These are phyloP conservation scores for Penicillium macrosclerotiorum DNA, from an alignment of 495 filamentous ascomycete genomes.

Conservation along the genomic window DNA sequence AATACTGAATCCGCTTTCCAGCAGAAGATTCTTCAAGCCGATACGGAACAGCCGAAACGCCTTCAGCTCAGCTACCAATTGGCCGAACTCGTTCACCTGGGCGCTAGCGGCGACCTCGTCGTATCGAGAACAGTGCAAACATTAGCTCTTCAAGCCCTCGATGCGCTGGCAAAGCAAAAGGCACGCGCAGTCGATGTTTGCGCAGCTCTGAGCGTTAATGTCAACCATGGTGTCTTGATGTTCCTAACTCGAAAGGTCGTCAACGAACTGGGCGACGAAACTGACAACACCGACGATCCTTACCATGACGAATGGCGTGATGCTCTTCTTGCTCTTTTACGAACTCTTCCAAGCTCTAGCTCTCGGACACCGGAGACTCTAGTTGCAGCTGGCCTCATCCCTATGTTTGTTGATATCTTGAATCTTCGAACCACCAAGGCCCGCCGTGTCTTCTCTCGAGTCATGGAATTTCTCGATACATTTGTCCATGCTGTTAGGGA, in stretches of 20 bases:
- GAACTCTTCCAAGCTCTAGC: slow-evolving; percentile 67
- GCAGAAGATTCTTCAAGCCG: slow-evolving; percentile 80
- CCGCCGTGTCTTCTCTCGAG: slow-evolving; percentile 73
- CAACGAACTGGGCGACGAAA: slow-evolving; percentile 67
- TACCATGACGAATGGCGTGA: slow-evolving; percentile 86
- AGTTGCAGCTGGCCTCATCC: slow-evolving; percentile 81
- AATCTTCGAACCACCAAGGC: slow-evolving; percentile 79
- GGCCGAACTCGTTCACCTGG: slow-evolving; percentile 79
- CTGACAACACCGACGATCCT: slow-evolving; percentile 53
- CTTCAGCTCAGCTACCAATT: slow-evolving; percentile 91
- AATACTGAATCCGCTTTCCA: slow-evolving; percentile 75
- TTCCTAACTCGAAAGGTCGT: slow-evolving; percentile 89
- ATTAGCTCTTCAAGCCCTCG: slow-evolving; percentile 75
- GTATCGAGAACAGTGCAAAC: slow-evolving; percentile 77
- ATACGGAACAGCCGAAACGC: slow-evolving; percentile 85
- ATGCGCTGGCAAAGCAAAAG: slow-evolving; percentile 77
- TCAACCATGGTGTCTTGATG: slow-evolving; percentile 94
- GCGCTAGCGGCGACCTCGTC: slow-evolving; percentile 59
- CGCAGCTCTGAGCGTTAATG: slow-evolving; percentile 83
- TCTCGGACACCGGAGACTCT: slow-evolving; percentile 70
- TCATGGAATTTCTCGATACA: slow-evolving; percentile 81
- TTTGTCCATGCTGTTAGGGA: slow-evolving; percentile 78
- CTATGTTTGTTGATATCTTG: slow-evolving; percentile 85
- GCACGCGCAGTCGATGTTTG: slow-evolving; percentile 75
- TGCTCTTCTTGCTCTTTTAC: slow-evolving; percentile 75